These are phyloP conservation scores for Saccharomycopsis olivae DNA, from an alignment of 805 yeast species.

Conservation along the genomic window DNA sequence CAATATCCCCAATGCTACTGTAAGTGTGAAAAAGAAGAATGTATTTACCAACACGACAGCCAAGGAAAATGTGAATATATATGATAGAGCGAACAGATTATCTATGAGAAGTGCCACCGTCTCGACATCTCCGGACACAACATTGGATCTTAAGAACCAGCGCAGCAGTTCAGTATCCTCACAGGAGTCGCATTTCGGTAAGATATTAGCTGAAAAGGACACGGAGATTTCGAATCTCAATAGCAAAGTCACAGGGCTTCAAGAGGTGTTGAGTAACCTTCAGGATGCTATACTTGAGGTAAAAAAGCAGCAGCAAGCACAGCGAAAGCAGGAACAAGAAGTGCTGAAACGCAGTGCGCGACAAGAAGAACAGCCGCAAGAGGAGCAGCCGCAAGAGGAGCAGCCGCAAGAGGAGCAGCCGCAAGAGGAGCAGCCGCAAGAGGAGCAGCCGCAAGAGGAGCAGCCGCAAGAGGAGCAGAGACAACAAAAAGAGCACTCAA, in stretches of 20 bases:
- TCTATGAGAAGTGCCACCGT: no score
- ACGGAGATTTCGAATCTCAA: slow-evolving; percentile 9
- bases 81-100: no score
- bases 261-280: not conserved
- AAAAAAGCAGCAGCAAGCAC: not conserved
- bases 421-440: no score
- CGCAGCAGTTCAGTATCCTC: not conserved
- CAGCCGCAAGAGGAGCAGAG: no score
- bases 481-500: no score
- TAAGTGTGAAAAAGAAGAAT: not conserved
- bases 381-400: no score
- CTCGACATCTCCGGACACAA: no score
- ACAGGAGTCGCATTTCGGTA: not conserved
- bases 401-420: no score
- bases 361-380: no score
- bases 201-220: not conserved
- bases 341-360: not conserved
- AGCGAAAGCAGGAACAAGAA: not conserved
- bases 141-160: no score
- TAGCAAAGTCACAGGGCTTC: slow-evolving; percentile 9
- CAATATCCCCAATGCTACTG: not conserved
- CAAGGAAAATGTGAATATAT: no score
- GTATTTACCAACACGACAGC: not conserved
- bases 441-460: no score
- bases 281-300: not conserved